Evolutionary conservation across 2,329 filamentous ascomycete genomes (phyloP).

Genomic region (Claviceps arundinis): DNA sequence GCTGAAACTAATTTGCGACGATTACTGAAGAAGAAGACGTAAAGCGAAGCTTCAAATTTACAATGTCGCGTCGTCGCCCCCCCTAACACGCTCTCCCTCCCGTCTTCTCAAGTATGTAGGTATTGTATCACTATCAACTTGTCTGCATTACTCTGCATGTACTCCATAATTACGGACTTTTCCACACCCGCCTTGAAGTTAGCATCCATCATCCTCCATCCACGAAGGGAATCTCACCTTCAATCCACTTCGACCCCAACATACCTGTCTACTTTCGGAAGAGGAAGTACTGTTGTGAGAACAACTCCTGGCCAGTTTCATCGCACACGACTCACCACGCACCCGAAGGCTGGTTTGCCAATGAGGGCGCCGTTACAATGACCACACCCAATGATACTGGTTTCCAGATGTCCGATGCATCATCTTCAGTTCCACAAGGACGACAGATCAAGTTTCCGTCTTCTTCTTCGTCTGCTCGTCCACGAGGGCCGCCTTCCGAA

Average conservation of each 20-base stretch:
- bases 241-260: background rate
- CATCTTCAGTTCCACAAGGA: constrained; percentile 28
- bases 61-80: constrained; percentile 21
- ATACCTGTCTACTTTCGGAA: background rate
- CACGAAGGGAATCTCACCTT: background rate
- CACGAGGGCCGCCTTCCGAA: constrained; percentile 49
- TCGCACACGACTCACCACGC: background rate
- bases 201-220: background rate
- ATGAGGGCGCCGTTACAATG: constrained; percentile 19
- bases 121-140: background rate
- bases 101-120: background rate
- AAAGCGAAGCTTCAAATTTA: constrained; percentile 19
- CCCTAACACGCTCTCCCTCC: constrained; percentile 16
- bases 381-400: constrained; percentile 43
- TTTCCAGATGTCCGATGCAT: constrained; percentile 43
- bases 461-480: constrained; percentile 39
- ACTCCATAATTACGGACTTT: too few species aligned
- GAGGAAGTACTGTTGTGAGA: background rate
- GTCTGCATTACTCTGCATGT: background rate
- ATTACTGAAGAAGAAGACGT: too few species aligned
- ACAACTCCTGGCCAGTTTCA: background rate
- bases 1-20: too few species aligned
- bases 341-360: background rate
- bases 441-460: constrained; percentile 26
- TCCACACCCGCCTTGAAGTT: too few species aligned